Evolutionary conservation across 257 asterid species (phyloP).

Genomic region (Eucommia ulmoides): DNA sequence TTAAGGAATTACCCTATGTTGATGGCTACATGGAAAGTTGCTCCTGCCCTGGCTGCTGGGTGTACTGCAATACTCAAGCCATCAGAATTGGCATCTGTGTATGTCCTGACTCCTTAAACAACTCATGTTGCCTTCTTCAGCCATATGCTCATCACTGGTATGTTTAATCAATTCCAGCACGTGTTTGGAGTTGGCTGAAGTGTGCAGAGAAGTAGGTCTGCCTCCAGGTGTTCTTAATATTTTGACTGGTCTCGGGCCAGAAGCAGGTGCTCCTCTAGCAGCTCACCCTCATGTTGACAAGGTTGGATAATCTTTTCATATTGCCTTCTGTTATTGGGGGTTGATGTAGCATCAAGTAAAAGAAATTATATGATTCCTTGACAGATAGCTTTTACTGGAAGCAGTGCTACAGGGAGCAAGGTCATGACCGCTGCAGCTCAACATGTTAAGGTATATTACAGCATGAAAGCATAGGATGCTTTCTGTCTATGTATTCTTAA

Average conservation of each 20-base stretch:
- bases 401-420: slow-evolving; percentile 74
- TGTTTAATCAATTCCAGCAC: not conserved
- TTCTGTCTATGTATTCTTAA: too few relatives aligned
- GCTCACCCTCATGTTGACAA: slow-evolving; percentile 2
- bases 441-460: slow-evolving; percentile 56
- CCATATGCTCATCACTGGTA: not conserved
- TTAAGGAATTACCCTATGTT: not conserved
- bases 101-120: not conserved
- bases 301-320: not conserved
- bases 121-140: not conserved
- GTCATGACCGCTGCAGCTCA: slow-evolving; percentile 95
- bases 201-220: slow-evolving; percentile 1
- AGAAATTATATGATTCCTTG: not conserved
- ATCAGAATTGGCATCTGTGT: not conserved
- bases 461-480: too few relatives aligned
- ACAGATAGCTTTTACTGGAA: slow-evolving; percentile 94
- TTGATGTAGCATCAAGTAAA: too few relatives aligned
- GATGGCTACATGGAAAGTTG: slow-evolving; percentile 2
- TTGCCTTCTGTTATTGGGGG: not conserved
- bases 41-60: not conserved
- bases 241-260: not conserved
- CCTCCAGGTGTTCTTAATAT: slow-evolving; percentile 1
- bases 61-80: slow-evolving; percentile 2
- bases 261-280: not conserved
- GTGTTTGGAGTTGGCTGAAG: not conserved